A percentile compares a stretch with the other conserved stretches of the same genome.
Conservation (phyloP, 1,284 basidiomycete species). For the Agaricales sp. region DNA sequence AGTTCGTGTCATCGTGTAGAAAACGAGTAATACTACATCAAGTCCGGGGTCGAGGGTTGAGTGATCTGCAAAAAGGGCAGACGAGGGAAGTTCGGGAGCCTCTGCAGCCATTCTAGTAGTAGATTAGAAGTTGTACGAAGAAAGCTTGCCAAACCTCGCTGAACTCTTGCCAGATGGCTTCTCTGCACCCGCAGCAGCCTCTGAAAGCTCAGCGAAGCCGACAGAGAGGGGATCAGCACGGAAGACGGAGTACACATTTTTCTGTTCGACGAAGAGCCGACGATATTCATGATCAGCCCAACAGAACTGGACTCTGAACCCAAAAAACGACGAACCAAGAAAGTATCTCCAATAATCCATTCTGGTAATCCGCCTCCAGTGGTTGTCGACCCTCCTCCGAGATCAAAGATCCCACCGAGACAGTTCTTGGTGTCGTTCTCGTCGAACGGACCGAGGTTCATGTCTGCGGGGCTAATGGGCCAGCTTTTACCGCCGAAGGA, state of each 20-base stretch:
- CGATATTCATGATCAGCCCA: too few species aligned
- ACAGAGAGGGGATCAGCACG: conserved; percentile 33
- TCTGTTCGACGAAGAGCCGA: too few species aligned
- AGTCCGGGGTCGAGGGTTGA: too few species aligned
- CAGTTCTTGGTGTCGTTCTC: conserved; percentile 25
- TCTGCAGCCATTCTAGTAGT: too few species aligned
- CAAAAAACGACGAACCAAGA: conserved; percentile 32
- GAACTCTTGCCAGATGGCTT: too few species aligned
- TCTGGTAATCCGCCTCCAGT: conserved; percentile 25
- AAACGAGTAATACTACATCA: too few species aligned
- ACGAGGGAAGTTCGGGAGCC: too few species aligned
- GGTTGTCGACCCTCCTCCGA: conserved; percentile 17
- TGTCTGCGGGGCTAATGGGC: conserved; percentile 35
- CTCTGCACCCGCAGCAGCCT: too few species aligned
- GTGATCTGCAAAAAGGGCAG: too few species aligned
- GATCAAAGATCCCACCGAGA: conserved; percentile 55
- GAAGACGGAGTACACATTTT: conserved; percentile 46
- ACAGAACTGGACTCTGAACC: background rate
- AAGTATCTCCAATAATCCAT: conserved; percentile 64
- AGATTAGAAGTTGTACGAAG: too few species aligned
- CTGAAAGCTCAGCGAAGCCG: conserved; percentile 33
- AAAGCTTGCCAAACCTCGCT: too few species aligned
- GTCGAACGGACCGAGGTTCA: conserved; percentile 16
- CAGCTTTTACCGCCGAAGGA: conserved; percentile 50
- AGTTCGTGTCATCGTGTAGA: too few species aligned